These are phyloP conservation scores for Alternaria consortialis DNA, from an alignment of 2,329 filamentous ascomycete genomes.

Conservation along the genomic window DNA sequence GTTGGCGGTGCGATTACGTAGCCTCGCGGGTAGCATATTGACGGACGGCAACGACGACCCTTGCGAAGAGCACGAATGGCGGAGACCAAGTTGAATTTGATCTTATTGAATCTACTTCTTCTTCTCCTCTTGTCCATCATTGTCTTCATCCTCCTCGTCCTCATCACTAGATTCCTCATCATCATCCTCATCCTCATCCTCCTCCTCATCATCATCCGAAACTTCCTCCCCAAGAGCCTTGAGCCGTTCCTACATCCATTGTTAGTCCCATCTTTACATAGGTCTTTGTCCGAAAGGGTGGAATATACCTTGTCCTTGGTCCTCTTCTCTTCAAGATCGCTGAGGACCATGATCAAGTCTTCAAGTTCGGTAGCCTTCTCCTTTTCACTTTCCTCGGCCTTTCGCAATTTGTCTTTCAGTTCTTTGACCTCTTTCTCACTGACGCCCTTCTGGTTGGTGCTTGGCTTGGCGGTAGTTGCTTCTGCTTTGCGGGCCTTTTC, in stretches of 20 bases:
- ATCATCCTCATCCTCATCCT: slow-evolving; percentile 39
- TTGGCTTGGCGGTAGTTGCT: background rate
- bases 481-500: background rate
- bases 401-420: slow-evolving; percentile 56
- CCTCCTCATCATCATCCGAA: slow-evolving; percentile 52
- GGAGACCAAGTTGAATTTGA: too few species aligned
- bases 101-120: background rate
- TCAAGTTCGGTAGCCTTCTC: slow-evolving; percentile 59
- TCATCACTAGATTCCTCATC: slow-evolving; percentile 16
- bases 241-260: slow-evolving; percentile 53
- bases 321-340: slow-evolving; percentile 59
- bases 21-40: background rate
- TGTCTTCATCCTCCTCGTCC: background rate
- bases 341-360: slow-evolving; percentile 58
- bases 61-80: background rate
- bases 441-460: background rate
- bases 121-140: background rate
- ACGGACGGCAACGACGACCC: background rate
- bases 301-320: slow-evolving; percentile 49
- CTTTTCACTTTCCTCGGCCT: slow-evolving; percentile 46
- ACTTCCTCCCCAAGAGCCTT: slow-evolving; percentile 57
- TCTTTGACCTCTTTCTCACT: slow-evolving; percentile 50
- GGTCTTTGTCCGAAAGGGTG: background rate
- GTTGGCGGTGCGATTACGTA: background rate
- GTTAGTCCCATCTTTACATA: background rate